Evolutionary conservation across 2,329 filamentous ascomycete genomes (phyloP).

Genomic region (Juglanconis oblonga): DNA sequence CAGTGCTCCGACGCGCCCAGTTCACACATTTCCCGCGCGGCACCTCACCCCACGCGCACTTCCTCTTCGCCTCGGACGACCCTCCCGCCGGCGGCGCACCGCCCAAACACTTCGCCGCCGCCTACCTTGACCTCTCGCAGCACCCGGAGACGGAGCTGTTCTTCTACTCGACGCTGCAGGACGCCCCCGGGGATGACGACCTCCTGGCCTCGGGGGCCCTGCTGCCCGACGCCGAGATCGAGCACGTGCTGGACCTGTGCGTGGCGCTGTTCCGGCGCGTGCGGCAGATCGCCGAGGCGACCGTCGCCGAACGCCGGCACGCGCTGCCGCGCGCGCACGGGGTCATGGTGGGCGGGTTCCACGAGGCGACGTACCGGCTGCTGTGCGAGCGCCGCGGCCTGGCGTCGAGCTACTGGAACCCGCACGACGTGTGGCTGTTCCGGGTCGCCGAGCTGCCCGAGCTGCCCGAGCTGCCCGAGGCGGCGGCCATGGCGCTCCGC

Average conservation of each 20-base stretch:
- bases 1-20: constrained; percentile 61
- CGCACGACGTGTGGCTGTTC: constrained; percentile 59
- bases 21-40: constrained; percentile 45
- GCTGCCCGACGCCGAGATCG: constrained; percentile 15
- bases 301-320: constrained; percentile 19
- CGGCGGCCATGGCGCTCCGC: constrained; percentile 9
- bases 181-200: constrained; percentile 13
- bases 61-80: constrained; percentile 35
- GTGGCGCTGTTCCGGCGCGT: constrained; percentile 27
- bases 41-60: constrained; percentile 40
- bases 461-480: not conserved
- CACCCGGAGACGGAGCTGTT: constrained; percentile 64
- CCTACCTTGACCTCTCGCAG: constrained; percentile 59
- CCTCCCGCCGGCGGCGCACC: not conserved
- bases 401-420: constrained; percentile 29
- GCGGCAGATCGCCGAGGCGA: constrained; percentile 22
- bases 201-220: not conserved
- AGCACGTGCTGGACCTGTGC: constrained; percentile 32
- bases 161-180: constrained; percentile 56
- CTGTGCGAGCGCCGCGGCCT: constrained; percentile 27
- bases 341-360: constrained; percentile 36
- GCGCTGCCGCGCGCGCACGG: constrained; percentile 22
- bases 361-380: constrained; percentile 22
- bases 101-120: constrained; percentile 45
- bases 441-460: constrained; percentile 41